Evolutionary conservation across 1,284 basidiomycete genomes (phyloP), one percentile per base, ranked within the genome.

Genomic region (Naganishia sp.): DNA sequence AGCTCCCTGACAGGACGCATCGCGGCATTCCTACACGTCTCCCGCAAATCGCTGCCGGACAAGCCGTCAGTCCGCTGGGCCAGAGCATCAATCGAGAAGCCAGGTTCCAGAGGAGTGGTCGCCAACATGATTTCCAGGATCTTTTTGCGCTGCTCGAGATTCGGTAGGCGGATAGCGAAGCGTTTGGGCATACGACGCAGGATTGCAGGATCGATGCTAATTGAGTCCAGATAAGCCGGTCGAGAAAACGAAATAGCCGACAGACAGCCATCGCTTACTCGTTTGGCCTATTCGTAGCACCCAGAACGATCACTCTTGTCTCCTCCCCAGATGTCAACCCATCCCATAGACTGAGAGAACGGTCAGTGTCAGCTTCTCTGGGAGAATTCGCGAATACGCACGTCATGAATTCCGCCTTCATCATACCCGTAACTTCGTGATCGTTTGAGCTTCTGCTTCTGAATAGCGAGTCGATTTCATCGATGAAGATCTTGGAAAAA

Each of bases 381-480:
- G 7, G 25, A 18, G 42, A 13, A 16, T 36, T 65, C 28, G 6
- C 13, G 16, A 31, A 42, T 39, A 82, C 90, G 73, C 79, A 92
- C 88, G 93, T 96, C 94, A 99, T 97, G 78, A 99, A 99, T 77
- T 99, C 95, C 1, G 95, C 95, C 82, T 99, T 99, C 88, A 99
- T 96, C 94, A 98, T 98, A 6, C 89, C 92, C 31, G 94, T 98
- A 54, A 94, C 95, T 75, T 99, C 96, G 79, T 99, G 96, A 75
- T 99, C 96, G 13, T 89, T 89, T 63, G 87, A 86, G 13, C 81
- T 81, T 69, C 96, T 84, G 78, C 97, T 92, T 65, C 95, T 83
- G 78, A 99, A 82, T 79, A 99, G 93, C 9, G 90, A 92, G 76
- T 90, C 89, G 67, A 90, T 90, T 78, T 90, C 89, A 77, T 90